Evolutionary conservation across 495 filamentous ascomycete species (phyloP), one percentile per base, ranked within the genome.

Genomic region (Tuber borchii): DNA sequence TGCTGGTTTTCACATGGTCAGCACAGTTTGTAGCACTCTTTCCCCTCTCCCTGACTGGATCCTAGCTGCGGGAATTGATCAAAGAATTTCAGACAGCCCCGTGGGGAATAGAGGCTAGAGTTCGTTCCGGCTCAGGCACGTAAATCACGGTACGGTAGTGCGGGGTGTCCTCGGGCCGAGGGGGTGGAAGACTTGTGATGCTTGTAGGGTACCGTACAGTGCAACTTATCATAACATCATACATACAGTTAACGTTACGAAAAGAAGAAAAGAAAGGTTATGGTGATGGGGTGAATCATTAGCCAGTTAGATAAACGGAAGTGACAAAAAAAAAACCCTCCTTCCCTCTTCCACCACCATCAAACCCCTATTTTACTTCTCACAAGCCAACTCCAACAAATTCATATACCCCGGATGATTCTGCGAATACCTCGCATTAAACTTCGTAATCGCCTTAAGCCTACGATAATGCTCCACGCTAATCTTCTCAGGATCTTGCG

Each of bases 391-490:
- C 56, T 65, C 56, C 56, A 65, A 65, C 3, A 65, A 34, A 65
- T 65, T 65, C 56, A 65, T 65, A 19, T 65, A 65, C 12, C 56
- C 56, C 14, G 26, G 56, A 34, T 65, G 56, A 2, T 79, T 79
- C 83, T 92, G 90, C 1, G 87, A 87, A 76, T 87, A 89, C 10
- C 90, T 85, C 8, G 88, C 83, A 83, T 92, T 92, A 83, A 89
- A 92, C 77, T 88, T 89, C 73, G 92, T 84, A 43, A 91, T 84
- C 40, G 86, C 84, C 83, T 90, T 88, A 40, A 87, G 86, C 19
- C 83, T 83, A 56, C 85, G 84, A 80, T 87, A 91, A 51, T 86
- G 87, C 40, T 83, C 76, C 12, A 87, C 84, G 51, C 87, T 86
- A 65, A 92, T 81, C 40, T 73, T 37, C 72, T 56, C 61, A 22